phyloP scores from a whole-genome alignment of 164 flowering plant genomes.

The Liriodendron chinense region DNA sequence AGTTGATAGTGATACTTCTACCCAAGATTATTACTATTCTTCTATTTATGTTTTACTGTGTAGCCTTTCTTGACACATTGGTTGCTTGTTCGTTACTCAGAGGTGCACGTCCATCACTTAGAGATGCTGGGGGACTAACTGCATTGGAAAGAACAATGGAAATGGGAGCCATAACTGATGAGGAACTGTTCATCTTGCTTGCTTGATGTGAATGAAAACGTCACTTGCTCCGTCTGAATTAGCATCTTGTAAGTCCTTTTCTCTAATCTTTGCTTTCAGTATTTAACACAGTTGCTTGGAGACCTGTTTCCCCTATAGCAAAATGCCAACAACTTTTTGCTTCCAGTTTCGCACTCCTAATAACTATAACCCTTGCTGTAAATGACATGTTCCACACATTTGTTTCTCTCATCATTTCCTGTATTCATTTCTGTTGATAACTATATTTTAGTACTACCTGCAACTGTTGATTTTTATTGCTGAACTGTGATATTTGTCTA shows the following conservation, averaged over 20 bases:
- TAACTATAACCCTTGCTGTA: too few relatives aligned
- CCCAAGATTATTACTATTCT: background rate
- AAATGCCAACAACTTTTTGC: background rate
- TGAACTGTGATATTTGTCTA: too few relatives aligned
- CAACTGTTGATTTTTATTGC: too few relatives aligned
- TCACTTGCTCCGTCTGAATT: background rate
- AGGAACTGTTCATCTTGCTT: constrained; percentile 74
- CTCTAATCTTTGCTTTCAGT: background rate
- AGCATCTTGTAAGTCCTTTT: background rate
- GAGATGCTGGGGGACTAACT: constrained; percentile 73
- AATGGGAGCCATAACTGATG: constrained; percentile 91
- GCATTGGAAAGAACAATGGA: constrained; percentile 91
- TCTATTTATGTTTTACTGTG: background rate
- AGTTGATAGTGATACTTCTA: background rate
- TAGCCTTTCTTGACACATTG: background rate
- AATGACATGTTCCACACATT: background rate
- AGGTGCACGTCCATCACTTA: constrained; percentile 71
- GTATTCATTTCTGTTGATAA: background rate
- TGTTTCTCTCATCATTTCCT: background rate
- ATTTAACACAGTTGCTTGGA: background rate
- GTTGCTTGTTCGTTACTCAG: constrained; percentile 32
- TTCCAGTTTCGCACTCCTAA: background rate
- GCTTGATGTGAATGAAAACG: constrained; percentile 37
- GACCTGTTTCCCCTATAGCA: background rate
- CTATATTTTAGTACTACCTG: background rate